These are phyloP conservation scores for Amanita phalloides DNA, from an alignment of 768 basidiomycete genomes.

Conservation along the genomic window DNA sequence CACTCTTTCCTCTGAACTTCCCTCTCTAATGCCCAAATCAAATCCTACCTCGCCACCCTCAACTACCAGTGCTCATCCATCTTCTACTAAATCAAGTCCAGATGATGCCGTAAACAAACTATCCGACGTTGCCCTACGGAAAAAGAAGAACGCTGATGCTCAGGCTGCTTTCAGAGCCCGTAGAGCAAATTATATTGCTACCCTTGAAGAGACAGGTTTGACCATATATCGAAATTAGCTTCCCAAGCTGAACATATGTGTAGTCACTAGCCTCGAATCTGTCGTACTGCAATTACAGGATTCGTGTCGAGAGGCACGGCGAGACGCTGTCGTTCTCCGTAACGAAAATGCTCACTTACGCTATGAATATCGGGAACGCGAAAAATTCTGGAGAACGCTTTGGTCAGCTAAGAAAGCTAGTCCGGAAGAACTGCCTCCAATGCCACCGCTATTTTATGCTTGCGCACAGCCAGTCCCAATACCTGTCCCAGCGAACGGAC, in stretches of 20 bases:
- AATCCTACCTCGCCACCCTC: slow-evolving; percentile 19
- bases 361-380: slow-evolving; percentile 58
- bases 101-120: slow-evolving; percentile 31
- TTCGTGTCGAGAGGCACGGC: slow-evolving; percentile 58
- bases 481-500: slow-evolving; percentile 22
- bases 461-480: slow-evolving; percentile 19
- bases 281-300: slow-evolving; percentile 80
- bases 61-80: slow-evolving; percentile 11
- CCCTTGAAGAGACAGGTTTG: slow-evolving; percentile 71
- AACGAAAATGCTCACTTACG: slow-evolving; percentile 58
- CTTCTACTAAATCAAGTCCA: slow-evolving; percentile 22
- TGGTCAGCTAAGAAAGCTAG: slow-evolving; percentile 55
- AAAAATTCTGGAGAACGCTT: slow-evolving; percentile 62
- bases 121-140: slow-evolving; percentile 62
- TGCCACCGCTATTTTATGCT: slow-evolving; percentile 24
- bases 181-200: slow-evolving; percentile 80
- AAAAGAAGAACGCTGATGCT: slow-evolving; percentile 86
- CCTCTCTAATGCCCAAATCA: slow-evolving; percentile 32
- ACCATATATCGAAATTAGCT: slow-evolving; percentile 5
- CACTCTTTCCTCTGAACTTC: slow-evolving; percentile 17
- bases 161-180: slow-evolving; percentile 79
- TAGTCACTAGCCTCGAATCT: slow-evolving; percentile 77
- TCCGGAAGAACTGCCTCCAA: slow-evolving; percentile 42
- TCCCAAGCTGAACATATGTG: slow-evolving; percentile 11
- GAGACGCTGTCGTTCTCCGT: slow-evolving; percentile 49